A percentile compares a stretch with the other conserved stretches of the same genome.
Conservation (phyloP, 2,329 filamentous ascomycete genomes). For the Scedosporium minutisporum region DNA sequence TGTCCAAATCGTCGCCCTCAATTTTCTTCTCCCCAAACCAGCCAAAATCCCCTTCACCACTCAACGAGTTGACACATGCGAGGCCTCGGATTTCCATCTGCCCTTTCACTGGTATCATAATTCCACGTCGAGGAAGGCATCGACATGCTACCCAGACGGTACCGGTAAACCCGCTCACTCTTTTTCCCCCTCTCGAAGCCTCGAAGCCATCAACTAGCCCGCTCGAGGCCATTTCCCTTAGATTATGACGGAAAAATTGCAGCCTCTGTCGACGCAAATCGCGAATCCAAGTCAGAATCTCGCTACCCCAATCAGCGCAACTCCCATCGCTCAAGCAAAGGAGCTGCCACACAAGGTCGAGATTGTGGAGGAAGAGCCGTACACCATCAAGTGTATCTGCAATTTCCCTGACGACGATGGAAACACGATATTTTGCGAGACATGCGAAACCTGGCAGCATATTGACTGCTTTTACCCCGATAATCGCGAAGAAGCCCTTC, state of each 20-base stretch:
- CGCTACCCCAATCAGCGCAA: slow-evolving; percentile 27
- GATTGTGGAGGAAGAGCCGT: slow-evolving; percentile 63
- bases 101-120: slow-evolving; percentile 10
- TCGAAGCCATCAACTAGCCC: slow-evolving; percentile 24
- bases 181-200: slow-evolving; percentile 17
- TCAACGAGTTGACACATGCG: neutral
- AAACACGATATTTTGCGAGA: slow-evolving; percentile 92
- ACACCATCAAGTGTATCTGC: slow-evolving; percentile 98
- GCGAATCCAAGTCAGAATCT: slow-evolving; percentile 44
- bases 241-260: slow-evolving; percentile 55
- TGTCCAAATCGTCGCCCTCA: neutral
- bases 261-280: slow-evolving; percentile 43
- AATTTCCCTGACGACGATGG: slow-evolving; percentile 90
- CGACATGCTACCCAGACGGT: slow-evolving; percentile 50
- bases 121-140: slow-evolving; percentile 26
- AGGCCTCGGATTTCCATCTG: neutral
- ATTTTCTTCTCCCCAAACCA: neutral
- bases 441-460: slow-evolving; percentile 96
- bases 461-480: slow-evolving; percentile 87
- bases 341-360: slow-evolving; percentile 39
- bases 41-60: too few species aligned
- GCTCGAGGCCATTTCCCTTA: slow-evolving; percentile 32
- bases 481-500: slow-evolving; percentile 61
- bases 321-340: slow-evolving; percentile 22
- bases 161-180: slow-evolving; percentile 32